Base-by-base conservation (phyloP, 257 asterid genomes). In the Perilla frutescens region DNA sequence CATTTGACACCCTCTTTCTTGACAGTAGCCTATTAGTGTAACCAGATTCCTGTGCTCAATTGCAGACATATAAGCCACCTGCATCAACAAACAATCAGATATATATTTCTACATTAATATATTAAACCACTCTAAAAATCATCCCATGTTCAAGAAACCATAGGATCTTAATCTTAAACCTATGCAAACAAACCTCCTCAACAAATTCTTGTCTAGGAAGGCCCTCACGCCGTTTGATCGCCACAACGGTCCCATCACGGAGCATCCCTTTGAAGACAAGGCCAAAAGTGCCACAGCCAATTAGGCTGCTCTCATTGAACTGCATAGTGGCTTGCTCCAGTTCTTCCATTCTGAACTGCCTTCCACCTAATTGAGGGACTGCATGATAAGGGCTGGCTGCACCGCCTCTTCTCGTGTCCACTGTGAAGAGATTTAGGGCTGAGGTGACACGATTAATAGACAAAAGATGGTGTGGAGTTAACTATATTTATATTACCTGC, bases 181-280 rank as follows among this genome's bases (percentile, higher is more conserved):
- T 20, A 20, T 34, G 37, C 37, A 34, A 34, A 2, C 63, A 53
- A 80, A 88, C 95, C 92, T 85, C 88, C 40, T 87, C 81, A 7
- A 50, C 50, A 31, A 91, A 91, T 14, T 86, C 84, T 37, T 63
- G 88, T 6, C 77, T 49, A 2, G 88, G 84, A 59, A 48, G 62
- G 13, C 84, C 88, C 2, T 36, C 43, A 15, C 92, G 92, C 71
- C 85, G 76, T 76, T 91, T 89, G 74, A 89, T 71, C 47, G 96
- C 96, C 36, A 91, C 97, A 3, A 87, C 75, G 49, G 89, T 87
- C 31, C 97, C 97, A 72, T 91, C 93, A 40, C 66, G 72, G 54
- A 91, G 93, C 74, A 91, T 76, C 2, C 97, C 97, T 82, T 91
- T 91, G 64, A 55, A 89, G 74, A 85, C 96, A 3, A 80, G 76